phyloP scores from a whole-genome alignment of 257 asterid genomes.

The Verbena officinalis region DNA sequence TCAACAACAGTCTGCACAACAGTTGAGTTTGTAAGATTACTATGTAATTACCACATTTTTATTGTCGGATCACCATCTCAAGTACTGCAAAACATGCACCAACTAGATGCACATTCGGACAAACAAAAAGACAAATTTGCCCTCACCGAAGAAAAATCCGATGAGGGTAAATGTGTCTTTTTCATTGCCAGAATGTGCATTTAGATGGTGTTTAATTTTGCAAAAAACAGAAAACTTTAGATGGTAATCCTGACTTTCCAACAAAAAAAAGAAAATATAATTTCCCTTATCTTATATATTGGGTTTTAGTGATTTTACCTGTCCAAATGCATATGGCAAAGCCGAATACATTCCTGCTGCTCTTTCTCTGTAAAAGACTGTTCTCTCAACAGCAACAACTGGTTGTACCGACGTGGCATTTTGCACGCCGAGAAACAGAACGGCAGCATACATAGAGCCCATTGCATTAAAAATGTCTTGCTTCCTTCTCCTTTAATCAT shows the following conservation, averaged over 20 bases:
- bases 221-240: too few species aligned
- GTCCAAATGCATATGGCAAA: conserved; percentile 81
- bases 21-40: neutral
- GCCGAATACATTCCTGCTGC: conserved; percentile 97
- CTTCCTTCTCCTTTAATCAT: conserved; percentile 43
- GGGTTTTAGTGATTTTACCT: conserved; percentile 40
- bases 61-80: too few species aligned
- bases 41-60: neutral
- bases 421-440: conserved; percentile 71
- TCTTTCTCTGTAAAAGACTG: conserved; percentile 83
- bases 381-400: conserved; percentile 72
- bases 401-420: conserved; percentile 82
- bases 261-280: too few species aligned
- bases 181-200: too few species aligned
- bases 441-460: conserved; percentile 87
- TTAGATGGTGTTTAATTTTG: too few species aligned
- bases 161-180: too few species aligned
- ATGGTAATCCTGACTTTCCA: too few species aligned
- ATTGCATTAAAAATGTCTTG: conserved; percentile 80
- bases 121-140: too few species aligned
- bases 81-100: too few species aligned
- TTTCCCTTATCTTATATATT: too few species aligned
- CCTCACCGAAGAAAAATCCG: too few species aligned
- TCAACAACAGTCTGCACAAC: conserved; percentile 59
- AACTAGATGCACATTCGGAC: too few species aligned